Percentiles rank a stretch among this genome's conserved stretches.
Evolutionary conservation across 768 basidiomycete genomes (phyloP).

Genomic region (Ephemerocybe angulata): DNA sequence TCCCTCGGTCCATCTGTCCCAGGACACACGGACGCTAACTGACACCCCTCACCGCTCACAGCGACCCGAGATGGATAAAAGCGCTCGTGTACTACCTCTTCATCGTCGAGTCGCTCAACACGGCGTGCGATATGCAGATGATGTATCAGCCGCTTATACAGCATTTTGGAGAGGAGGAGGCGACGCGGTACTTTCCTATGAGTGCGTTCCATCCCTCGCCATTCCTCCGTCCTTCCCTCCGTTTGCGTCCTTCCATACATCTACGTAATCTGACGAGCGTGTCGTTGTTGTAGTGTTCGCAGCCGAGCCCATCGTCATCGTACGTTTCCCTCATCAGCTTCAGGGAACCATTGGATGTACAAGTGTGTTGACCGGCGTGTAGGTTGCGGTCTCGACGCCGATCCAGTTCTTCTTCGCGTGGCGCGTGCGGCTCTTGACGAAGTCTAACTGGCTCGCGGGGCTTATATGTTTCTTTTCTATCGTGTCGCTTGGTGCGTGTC

Average conservation of each 20-base stretch:
- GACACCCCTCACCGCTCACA: slow-evolving; percentile 15
- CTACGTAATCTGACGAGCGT: too few relatives aligned
- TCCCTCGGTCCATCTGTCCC: background rate
- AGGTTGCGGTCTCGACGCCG: slow-evolving; percentile 43
- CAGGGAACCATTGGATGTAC: background rate
- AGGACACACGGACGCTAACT: too few relatives aligned
- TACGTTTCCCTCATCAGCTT: slow-evolving; percentile 11
- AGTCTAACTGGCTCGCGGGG: slow-evolving; percentile 31
- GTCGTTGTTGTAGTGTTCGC: too few relatives aligned
- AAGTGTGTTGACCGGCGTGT: background rate
- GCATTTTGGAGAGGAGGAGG: slow-evolving; percentile 28
- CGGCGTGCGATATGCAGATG: slow-evolving; percentile 41
- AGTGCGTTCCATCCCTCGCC: slow-evolving; percentile 16
- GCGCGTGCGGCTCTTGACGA: slow-evolving; percentile 39
- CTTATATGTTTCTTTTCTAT: slow-evolving; percentile 32
- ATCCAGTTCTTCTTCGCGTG: slow-evolving; percentile 48
- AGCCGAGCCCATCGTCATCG: slow-evolving; percentile 32
- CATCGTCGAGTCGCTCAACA: slow-evolving; percentile 39
- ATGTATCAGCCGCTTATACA: slow-evolving; percentile 45
- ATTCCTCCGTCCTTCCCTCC: background rate
- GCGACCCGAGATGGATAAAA: slow-evolving; percentile 42
- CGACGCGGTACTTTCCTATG: slow-evolving; percentile 23
- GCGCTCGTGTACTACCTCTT: slow-evolving; percentile 39
- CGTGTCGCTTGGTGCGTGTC: slow-evolving; percentile 28
- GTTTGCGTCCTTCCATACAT: background rate